phyloP scores from a whole-genome alignment of 495 filamentous ascomycete species.

The Annulohypoxylon bovei region DNA sequence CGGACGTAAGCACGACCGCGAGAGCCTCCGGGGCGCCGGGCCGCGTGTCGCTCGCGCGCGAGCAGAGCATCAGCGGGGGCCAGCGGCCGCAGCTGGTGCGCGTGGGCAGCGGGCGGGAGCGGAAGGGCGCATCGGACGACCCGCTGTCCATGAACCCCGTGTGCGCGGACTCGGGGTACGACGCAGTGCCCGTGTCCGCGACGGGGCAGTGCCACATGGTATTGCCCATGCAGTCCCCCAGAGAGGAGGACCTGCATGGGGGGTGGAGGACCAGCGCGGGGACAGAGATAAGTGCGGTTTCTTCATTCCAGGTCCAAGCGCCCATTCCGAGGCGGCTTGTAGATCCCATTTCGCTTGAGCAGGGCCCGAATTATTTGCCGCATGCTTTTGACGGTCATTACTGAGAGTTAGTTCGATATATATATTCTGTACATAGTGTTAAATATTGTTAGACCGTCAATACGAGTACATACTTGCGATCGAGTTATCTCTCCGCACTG shows the following conservation, averaged over 20 bases:
- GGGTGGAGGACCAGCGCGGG: neutral
- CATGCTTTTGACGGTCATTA: neutral
- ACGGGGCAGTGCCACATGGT: constrained; percentile 1
- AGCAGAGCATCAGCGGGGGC: constrained; percentile 14
- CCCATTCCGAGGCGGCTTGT: constrained; percentile 27
- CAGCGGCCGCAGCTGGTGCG: constrained; percentile 30
- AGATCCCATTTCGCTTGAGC: constrained; percentile 19
- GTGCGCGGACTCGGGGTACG: neutral
- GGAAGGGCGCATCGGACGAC: neutral
- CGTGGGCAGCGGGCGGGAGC: constrained; percentile 11
- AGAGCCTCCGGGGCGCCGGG: neutral
- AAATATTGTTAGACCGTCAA: neutral
- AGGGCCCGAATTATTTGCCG: constrained; percentile 45
- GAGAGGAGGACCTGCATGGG: neutral
- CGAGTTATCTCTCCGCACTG: neutral
- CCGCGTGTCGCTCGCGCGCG: constrained; percentile 17
- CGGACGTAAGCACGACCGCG: neutral
- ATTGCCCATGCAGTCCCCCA: neutral
- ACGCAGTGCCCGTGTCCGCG: neutral
- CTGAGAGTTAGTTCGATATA: neutral
- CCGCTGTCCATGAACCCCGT: constrained; percentile 7
- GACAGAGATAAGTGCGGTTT: neutral
- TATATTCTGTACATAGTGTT: constrained; percentile 4
- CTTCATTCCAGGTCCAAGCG: constrained; percentile 19
- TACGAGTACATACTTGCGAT: neutral